phyloP scores from a whole-genome alignment of 106 monocot genomes.

The Acorus gramineus region DNA sequence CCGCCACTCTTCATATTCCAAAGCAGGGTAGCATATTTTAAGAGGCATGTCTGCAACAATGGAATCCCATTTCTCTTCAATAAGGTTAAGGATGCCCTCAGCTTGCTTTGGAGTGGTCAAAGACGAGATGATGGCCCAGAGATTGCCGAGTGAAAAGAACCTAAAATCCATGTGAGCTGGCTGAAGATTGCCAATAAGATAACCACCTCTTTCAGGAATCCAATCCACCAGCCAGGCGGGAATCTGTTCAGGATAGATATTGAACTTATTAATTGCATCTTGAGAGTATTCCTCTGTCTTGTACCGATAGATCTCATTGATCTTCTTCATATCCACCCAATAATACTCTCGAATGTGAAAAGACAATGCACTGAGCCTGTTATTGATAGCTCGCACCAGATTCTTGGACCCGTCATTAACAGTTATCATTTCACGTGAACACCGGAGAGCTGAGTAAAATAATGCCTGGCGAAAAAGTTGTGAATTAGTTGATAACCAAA shows the following conservation, averaged over 20 bases:
- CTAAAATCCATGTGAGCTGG: slow-evolving; percentile 98
- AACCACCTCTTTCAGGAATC: slow-evolving; percentile 83
- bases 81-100: slow-evolving; percentile 73
- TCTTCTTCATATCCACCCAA: slow-evolving; percentile 86
- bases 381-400: slow-evolving; percentile 68
- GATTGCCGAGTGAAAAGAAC: slow-evolving; percentile 87
- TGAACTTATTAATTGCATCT: slow-evolving; percentile 95
- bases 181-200: slow-evolving; percentile 86
- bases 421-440: slow-evolving; percentile 75
- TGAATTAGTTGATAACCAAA: slow-evolving; percentile 3
- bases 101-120: slow-evolving; percentile 75
- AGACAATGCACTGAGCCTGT: slow-evolving; percentile 79
- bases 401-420: slow-evolving; percentile 66
- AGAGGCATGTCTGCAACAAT: slow-evolving; percentile 80
- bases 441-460: slow-evolving; percentile 87
- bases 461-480: slow-evolving; percentile 42
- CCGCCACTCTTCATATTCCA: slow-evolving; percentile 85
- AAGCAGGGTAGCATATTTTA: slow-evolving; percentile 82
- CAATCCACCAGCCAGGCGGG: slow-evolving; percentile 82
- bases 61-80: slow-evolving; percentile 96
- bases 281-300: slow-evolving; percentile 91
- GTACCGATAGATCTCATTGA: slow-evolving; percentile 90
- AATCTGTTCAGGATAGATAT: slow-evolving; percentile 93
- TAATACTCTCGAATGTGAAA: slow-evolving; percentile 93
- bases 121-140: slow-evolving; percentile 86